Evolutionary conservation across 345 rosid genomes (phyloP).

Genomic region (Aurinia saxatilis): DNA sequence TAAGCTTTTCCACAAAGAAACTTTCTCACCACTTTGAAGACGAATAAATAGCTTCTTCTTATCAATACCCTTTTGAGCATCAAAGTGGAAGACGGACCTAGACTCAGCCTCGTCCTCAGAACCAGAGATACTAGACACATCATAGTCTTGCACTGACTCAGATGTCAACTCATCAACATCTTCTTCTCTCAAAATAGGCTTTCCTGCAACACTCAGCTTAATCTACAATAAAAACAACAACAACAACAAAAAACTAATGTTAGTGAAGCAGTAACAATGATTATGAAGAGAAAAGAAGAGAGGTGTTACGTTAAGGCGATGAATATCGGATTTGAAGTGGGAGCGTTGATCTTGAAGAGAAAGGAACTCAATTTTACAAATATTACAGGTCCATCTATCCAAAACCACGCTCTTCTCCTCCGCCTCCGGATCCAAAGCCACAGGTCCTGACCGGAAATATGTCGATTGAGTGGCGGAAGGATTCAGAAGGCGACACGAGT

Average conservation of each 20-base stretch:
- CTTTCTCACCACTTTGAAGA: slow-evolving; percentile 61
- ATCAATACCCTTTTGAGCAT: slow-evolving; percentile 28
- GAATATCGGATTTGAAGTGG: slow-evolving; percentile 87
- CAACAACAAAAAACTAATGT: too few relatives aligned
- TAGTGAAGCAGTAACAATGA: not conserved
- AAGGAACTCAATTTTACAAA: slow-evolving; percentile 72
- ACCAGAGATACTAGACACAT: slow-evolving; percentile 89
- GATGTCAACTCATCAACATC: slow-evolving; percentile 73
- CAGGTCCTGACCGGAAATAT: slow-evolving; percentile 16
- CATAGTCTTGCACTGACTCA: slow-evolving; percentile 68
- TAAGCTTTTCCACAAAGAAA: slow-evolving; percentile 73
- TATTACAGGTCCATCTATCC: slow-evolving; percentile 84
- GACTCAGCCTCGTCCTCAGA: slow-evolving; percentile 83
- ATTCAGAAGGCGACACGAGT: slow-evolving; percentile 48
- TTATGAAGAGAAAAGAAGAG: not conserved
- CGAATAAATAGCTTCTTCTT: slow-evolving; percentile 58
- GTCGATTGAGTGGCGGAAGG: slow-evolving; percentile 33
- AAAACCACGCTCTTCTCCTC: slow-evolving; percentile 30
- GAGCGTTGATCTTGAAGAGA: slow-evolving; percentile 84
- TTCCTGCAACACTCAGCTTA: slow-evolving; percentile 80
- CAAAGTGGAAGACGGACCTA: slow-evolving; percentile 19
- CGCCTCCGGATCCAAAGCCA: slow-evolving; percentile 20
- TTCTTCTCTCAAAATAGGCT: slow-evolving; percentile 64
- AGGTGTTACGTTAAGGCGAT: slow-evolving; percentile 66
- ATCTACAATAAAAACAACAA: slow-evolving; percentile 45